phyloP scores from a whole-genome alignment of 2,329 filamentous ascomycete genomes.

The Scedosporium apiospermum region DNA sequence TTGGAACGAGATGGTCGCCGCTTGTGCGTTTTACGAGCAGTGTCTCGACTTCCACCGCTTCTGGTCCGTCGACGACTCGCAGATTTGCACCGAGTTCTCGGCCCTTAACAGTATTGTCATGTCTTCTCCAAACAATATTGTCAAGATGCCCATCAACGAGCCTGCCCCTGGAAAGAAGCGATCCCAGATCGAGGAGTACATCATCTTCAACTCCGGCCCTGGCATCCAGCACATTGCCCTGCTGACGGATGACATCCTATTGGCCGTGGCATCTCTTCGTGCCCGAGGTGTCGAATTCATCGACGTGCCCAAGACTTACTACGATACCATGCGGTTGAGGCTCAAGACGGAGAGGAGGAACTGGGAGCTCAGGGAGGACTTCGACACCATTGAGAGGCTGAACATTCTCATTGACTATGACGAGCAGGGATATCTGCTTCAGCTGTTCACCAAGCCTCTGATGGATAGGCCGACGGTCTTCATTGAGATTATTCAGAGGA shows the following conservation, averaged over 20 bases:
- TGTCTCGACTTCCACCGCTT: constrained; percentile 91
- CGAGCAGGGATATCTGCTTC: constrained; percentile 74
- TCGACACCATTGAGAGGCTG: constrained; percentile 64
- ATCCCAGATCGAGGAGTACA: constrained; percentile 88
- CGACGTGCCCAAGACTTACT: constrained; percentile 78
- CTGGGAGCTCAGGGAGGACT: constrained; percentile 67
- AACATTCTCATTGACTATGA: constrained; percentile 95
- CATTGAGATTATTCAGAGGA: constrained; percentile 89
- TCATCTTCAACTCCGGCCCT: constrained; percentile 80
- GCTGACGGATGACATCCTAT: constrained; percentile 70
- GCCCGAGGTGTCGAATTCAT: constrained; percentile 92
- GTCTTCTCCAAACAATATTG: constrained; percentile 71
- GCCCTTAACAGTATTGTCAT: constrained; percentile 86
- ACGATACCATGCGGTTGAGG: constrained; percentile 63
- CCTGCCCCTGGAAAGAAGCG: constrained; percentile 83
- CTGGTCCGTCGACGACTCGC: constrained; percentile 90
- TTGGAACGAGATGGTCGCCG: constrained; percentile 75
- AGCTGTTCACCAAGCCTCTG: constrained; percentile 75
- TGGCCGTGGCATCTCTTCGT: constrained; percentile 65
- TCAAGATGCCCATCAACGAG: constrained; percentile 99
- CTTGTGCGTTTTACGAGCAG: constrained; percentile 69
- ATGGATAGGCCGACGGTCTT: constrained; percentile 95
- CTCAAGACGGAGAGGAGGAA: constrained; percentile 52
- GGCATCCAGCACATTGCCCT: constrained; percentile 94
- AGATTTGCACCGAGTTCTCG: constrained; percentile 88